phyloP scores from a whole-genome alignment of 2,329 filamentous ascomycete genomes.

The Thelonectria discophora region DNA sequence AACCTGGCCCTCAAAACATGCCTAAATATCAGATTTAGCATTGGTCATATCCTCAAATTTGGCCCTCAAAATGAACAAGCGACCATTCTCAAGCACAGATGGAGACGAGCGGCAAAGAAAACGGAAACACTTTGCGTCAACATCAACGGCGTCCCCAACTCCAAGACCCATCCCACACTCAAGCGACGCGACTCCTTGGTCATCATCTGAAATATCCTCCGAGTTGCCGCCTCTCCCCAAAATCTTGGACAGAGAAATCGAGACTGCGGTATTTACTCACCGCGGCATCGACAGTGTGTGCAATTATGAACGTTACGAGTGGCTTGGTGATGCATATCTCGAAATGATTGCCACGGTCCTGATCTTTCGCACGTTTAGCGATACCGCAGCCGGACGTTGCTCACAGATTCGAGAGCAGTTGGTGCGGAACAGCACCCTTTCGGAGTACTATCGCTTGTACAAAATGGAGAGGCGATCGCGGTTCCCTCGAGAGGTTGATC shows the following conservation, averaged over 20 bases:
- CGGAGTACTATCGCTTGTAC: conserved; percentile 74
- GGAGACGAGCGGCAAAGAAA: conserved; percentile 29
- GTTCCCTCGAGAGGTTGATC: conserved; percentile 56
- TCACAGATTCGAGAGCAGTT: conserved; percentile 81
- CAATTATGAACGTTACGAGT: conserved; percentile 84
- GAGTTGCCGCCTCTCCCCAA: conserved; percentile 67
- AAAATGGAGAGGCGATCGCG: conserved; percentile 71
- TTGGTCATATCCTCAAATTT: background rate
- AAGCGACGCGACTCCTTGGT: conserved; percentile 54
- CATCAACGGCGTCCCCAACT: conserved; percentile 7
- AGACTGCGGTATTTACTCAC: conserved; percentile 74
- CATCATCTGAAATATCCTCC: conserved; percentile 56
- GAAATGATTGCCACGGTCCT: conserved; percentile 79
- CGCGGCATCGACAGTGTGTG: conserved; percentile 52
- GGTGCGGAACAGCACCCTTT: conserved; percentile 82
- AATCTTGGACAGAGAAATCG: conserved; percentile 67
- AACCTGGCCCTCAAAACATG: background rate
- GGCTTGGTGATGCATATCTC: conserved; percentile 87
- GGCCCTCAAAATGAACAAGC: conserved; percentile 29
- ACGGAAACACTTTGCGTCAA: conserved; percentile 27
- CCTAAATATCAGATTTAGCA: background rate
- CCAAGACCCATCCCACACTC: conserved; percentile 25
- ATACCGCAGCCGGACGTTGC: conserved; percentile 72
- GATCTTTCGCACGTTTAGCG: conserved; percentile 76
- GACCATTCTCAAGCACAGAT: conserved; percentile 10